Conservation (phyloP, 2,329 filamentous ascomycete genomes). For the Juglanconis sp. region DNA sequence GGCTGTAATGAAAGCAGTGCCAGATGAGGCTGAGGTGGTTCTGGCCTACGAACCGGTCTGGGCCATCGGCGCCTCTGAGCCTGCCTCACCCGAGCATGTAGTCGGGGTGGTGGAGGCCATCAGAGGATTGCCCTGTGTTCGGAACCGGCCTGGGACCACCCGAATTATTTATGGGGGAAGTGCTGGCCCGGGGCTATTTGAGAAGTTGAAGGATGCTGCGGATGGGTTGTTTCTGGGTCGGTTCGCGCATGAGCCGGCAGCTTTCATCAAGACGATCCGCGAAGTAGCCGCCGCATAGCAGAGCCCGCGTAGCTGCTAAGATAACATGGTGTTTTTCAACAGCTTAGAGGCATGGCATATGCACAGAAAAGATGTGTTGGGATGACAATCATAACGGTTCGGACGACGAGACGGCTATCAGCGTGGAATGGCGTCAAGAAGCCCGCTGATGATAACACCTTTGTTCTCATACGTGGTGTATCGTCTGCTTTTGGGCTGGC, state of each 20-base stretch:
- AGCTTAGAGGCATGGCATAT: too few species aligned
- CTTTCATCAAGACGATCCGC: conserved; percentile 67
- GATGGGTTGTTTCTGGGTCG: conserved; percentile 80
- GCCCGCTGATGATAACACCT: background rate
- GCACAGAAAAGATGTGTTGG: too few species aligned
- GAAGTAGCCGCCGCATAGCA: conserved; percentile 58
- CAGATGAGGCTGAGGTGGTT: conserved; percentile 63
- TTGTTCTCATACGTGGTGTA: background rate
- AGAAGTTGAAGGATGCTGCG: conserved; percentile 62
- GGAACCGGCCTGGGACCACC: conserved; percentile 51
- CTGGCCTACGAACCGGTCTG: conserved; percentile 87
- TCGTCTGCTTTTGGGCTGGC: background rate
- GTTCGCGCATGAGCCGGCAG: conserved; percentile 74
- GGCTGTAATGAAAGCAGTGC: conserved; percentile 58
- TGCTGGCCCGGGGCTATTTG: conserved; percentile 75
- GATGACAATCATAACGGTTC: too few species aligned
- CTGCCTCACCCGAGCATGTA: conserved; percentile 71
- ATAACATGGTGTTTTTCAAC: too few species aligned
- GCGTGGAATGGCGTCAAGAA: background rate
- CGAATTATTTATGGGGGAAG: conserved; percentile 80
- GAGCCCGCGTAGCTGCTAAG: background rate
- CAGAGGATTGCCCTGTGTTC: conserved; percentile 49
- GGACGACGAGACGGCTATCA: background rate
- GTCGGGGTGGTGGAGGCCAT: conserved; percentile 66
- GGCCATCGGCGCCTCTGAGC: conserved; percentile 75